Evolutionary conservation across 176 grass and related monocot species (phyloP).

Genomic region (Melocanna baccifera): DNA sequence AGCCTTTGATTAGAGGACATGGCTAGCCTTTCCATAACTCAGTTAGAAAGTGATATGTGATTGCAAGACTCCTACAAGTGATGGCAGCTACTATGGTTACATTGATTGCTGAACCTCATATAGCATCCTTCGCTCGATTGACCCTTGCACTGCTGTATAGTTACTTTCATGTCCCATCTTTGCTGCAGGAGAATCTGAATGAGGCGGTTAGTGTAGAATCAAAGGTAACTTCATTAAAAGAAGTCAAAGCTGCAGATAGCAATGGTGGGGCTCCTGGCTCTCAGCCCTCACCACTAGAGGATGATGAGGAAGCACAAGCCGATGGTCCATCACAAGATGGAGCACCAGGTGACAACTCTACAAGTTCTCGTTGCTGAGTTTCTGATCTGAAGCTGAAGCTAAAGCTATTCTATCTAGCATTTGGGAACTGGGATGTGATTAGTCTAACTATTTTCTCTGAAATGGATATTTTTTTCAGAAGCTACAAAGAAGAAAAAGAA

Average conservation of each 20-base stretch:
- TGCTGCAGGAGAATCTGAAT: slow-evolving; percentile 17
- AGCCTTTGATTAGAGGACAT: background rate
- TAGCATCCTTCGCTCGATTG: background rate
- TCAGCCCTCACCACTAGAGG: slow-evolving; percentile 39
- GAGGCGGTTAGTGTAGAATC: slow-evolving; percentile 12
- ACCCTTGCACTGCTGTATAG: background rate
- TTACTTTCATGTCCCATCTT: background rate
- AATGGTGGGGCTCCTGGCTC: slow-evolving; percentile 7
- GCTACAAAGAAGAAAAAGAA: slow-evolving; percentile 83
- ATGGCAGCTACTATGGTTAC: background rate
- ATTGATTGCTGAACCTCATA: background rate
- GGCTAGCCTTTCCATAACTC: background rate
- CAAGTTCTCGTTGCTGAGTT: slow-evolving; percentile 7
- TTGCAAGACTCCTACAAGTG: background rate
- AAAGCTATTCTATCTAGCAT: slow-evolving; percentile 15
- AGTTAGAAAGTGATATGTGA: background rate
- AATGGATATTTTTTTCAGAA: slow-evolving; percentile 31
- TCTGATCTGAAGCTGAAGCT: background rate
- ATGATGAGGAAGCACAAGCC: slow-evolving; percentile 47
- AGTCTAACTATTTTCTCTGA: slow-evolving; percentile 11
- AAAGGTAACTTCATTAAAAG: slow-evolving; percentile 16
- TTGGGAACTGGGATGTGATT: background rate
- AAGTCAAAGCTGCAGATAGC: slow-evolving; percentile 27
- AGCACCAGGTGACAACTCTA: slow-evolving; percentile 42
- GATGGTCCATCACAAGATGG: slow-evolving; percentile 53